A percentile compares a stretch with the other conserved stretches of the same genome.
Conservation (phyloP, 768 basidiomycete genomes). For the Pulveroboletus sp. region DNA sequence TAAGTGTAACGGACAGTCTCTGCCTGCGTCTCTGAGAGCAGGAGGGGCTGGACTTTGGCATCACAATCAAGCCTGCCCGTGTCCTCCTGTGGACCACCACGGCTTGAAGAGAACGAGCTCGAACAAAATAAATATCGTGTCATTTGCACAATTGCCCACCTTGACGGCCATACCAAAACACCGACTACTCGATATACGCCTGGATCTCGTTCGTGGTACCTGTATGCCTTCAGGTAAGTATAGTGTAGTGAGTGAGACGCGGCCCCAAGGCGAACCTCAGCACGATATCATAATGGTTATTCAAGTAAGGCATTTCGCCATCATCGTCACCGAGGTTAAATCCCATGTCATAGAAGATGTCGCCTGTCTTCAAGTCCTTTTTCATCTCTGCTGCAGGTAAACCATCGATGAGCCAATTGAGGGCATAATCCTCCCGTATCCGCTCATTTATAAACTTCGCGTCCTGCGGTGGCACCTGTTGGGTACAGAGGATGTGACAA, state of each 20-base stretch:
- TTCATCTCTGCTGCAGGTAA: constrained; percentile 95
- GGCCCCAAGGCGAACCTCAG: constrained; percentile 52
- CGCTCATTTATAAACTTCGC: constrained; percentile 90
- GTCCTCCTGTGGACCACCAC: constrained; percentile 56
- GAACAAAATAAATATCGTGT: neutral
- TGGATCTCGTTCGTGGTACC: constrained; percentile 75
- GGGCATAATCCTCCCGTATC: constrained; percentile 86
- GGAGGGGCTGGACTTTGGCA: constrained; percentile 42
- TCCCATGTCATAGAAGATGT: constrained; percentile 89
- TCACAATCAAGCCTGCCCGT: constrained; percentile 50
- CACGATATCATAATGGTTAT: constrained; percentile 93
- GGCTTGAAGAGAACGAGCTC: constrained; percentile 37
- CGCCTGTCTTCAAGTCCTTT: constrained; percentile 70
- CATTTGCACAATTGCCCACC: constrained; percentile 25
- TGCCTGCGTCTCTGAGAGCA: constrained; percentile 55
- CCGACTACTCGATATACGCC: constrained; percentile 86
- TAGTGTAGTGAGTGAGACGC: neutral
- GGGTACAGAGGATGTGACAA: constrained; percentile 73
- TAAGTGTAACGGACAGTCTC: constrained; percentile 85
- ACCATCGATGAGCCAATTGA: constrained; percentile 95
- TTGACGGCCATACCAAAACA: constrained; percentile 79
- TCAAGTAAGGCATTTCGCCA: constrained; percentile 63
- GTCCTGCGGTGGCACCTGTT: constrained; percentile 61
- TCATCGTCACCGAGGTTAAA: constrained; percentile 87
- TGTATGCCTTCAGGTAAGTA: constrained; percentile 30